Base-by-base conservation (phyloP, 352 stramenopile species). In the Globisporangium radiosum region DNA sequence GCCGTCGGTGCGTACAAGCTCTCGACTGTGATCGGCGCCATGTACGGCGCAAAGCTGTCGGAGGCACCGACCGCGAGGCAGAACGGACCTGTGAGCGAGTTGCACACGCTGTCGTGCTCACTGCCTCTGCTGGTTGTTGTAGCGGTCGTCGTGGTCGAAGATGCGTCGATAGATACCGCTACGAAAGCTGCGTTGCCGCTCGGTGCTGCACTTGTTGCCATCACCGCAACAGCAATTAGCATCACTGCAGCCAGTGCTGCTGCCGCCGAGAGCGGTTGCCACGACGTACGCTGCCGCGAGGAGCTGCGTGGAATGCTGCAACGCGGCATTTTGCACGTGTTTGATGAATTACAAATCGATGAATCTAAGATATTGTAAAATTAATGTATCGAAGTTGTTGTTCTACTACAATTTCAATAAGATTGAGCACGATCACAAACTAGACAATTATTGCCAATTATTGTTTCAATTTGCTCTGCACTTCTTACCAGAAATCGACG, bases 31-130 rank as follows among this genome's bases (percentile, higher is more conserved):
- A 90, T 85, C 4, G 76, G 80, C 25, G 74, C 85, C 77, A 88
- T 90, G 65, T 87, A 85, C 39, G 67, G 19, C 38, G 69, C 63
- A 60, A 77, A 87, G 38, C 69, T 59, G 19, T 50, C 59, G 43
- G 73, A 67, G 7, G 64, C 65, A 40, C 65, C 71, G 43, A 76
- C 56, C 56, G 69, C 65, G 33, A 67, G 44, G 54, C 80, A 90
- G 65, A 88, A 90, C 52, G 80, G 80, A 0, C 80, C 80, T 0
- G 64, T 84, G 54, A 90, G 71, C 33, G 80, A 90, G 65, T 61
- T 87, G 71, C 80, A 90, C 33, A 72, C 68, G 15, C 19, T 44
- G 17, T 44, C 39, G 19, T 50, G 40, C 13, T 69, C 56, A 2
- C 54, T 56, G 54, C 40, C 7, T 44, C 11, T 44, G 40, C 40